Percentiles rank a stretch among this genome's conserved stretches.
phyloP scores from a whole-genome alignment of 2,329 filamentous ascomycete genomes.

The Aspergillus sp. region DNA sequence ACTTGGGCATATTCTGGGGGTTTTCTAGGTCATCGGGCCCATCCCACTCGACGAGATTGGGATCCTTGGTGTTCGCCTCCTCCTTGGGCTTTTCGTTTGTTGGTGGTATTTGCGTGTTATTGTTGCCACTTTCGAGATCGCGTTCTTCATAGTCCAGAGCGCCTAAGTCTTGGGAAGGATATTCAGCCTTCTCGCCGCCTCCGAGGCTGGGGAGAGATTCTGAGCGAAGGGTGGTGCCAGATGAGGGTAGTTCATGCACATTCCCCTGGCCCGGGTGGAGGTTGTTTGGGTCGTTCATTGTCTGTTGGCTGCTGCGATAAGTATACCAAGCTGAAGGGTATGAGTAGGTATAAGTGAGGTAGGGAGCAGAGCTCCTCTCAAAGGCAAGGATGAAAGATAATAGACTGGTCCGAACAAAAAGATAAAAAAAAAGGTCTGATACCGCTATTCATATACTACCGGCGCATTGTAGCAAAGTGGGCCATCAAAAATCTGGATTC shows the following conservation, averaged over 20 bases:
- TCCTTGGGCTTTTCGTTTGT: neutral
- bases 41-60: slow-evolving; percentile 32
- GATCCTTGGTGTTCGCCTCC: slow-evolving; percentile 20
- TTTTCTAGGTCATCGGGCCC: slow-evolving; percentile 34
- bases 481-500: slow-evolving; percentile 6
- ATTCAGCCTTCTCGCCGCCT: slow-evolving; percentile 8
- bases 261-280: slow-evolving; percentile 8
- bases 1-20: slow-evolving; percentile 31
- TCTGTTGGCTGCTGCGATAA: neutral
- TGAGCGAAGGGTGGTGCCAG: slow-evolving; percentile 14
- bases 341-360: neutral
- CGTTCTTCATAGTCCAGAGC: slow-evolving; percentile 12
- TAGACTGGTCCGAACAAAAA: neutral
- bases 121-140: slow-evolving; percentile 12
- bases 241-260: slow-evolving; percentile 9
- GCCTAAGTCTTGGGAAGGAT: neutral
- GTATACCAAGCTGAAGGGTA: neutral
- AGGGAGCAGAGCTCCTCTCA: neutral
- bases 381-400: neutral
- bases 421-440: neutral
- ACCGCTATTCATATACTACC: slow-evolving; percentile 6
- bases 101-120: slow-evolving; percentile 2
- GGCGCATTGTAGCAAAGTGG: neutral
- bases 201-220: slow-evolving; percentile 7
- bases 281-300: slow-evolving; percentile 3